A percentile compares a stretch with the other conserved stretches of the same genome.
Evolutionary conservation across 2,329 filamentous ascomycete species (phyloP).

Genomic region (Cladorrhinum sp.): DNA sequence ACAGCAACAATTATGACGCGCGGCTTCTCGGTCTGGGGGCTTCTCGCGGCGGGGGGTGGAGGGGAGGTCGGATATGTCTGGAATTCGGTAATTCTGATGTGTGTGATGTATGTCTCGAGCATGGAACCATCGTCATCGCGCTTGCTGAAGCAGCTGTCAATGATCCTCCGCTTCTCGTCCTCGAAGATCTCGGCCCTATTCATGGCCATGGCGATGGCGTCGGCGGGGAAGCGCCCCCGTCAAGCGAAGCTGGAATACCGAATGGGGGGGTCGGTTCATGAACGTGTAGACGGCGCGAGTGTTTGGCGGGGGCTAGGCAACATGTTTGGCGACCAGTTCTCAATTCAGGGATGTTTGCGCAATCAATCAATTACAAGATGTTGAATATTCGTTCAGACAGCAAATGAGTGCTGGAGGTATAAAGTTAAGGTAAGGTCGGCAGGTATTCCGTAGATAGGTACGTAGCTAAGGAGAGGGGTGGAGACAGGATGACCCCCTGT

Average conservation of each 20-base stretch:
- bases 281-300: constrained; percentile 15
- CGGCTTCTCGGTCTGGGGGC: constrained; percentile 74
- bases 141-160: constrained; percentile 91
- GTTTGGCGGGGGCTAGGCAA: not conserved
- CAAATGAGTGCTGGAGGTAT: not conserved
- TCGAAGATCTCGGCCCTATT: constrained; percentile 80
- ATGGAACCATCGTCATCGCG: constrained; percentile 86
- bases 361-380: not conserved
- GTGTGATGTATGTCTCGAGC: constrained; percentile 94
- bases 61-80: constrained; percentile 77
- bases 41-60: constrained; percentile 72
- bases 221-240: constrained; percentile 21
- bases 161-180: constrained; percentile 91
- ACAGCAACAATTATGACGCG: constrained; percentile 92
- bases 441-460: no score
- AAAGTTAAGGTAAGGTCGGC: not conserved
- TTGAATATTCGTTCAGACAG: not conserved
- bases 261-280: constrained; percentile 28
- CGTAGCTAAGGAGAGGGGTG: not conserved
- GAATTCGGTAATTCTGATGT: constrained; percentile 89
- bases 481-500: not conserved
- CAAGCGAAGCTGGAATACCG: constrained; percentile 12
- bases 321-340: not conserved
- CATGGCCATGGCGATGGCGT: constrained; percentile 30
- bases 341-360: not conserved